Conservation (phyloP, 768 basidiomycete genomes). For the Lactifluus subvellereus region DNA sequence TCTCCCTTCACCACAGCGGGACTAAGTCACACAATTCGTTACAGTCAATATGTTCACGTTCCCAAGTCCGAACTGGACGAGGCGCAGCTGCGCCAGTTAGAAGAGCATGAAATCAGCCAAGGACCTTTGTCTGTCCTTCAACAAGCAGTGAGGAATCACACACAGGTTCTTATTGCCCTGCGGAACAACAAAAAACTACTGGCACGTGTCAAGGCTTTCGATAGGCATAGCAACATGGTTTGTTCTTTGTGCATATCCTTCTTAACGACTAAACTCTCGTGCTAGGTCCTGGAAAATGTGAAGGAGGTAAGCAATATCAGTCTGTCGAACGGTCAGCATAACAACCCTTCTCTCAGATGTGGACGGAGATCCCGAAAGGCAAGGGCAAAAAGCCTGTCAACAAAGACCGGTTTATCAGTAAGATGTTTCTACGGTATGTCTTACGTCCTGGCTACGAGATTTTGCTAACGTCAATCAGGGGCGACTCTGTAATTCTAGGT, state of each 20-base stretch:
- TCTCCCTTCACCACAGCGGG: no score
- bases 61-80: constrained; percentile 98
- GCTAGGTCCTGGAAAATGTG: constrained; percentile 91
- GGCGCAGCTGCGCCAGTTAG: constrained; percentile 89
- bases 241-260: constrained; percentile 27
- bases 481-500: constrained; percentile 98
- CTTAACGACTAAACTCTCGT: constrained; percentile 16
- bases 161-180: constrained; percentile 94
- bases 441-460: constrained; percentile 15
- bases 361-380: constrained; percentile 96
- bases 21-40: not conserved
- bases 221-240: constrained; percentile 98
- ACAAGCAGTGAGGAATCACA: constrained; percentile 95
- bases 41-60: constrained; percentile 93
- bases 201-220: constrained; percentile 95
- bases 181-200: constrained; percentile 98
- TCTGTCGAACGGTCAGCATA: not conserved
- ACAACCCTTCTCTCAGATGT: constrained; percentile 61
- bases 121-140: constrained; percentile 95
- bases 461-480: constrained; percentile 42
- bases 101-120: constrained; percentile 98
- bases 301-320: constrained; percentile 64
- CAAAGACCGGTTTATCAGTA: constrained; percentile 99
- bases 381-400: constrained; percentile 99
- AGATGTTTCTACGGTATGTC: constrained; percentile 90